Percentiles rank a stretch among this genome's conserved stretches.
Conservation (phyloP, 208 protist genomes). For the Leishmania guyanensis region DNA sequence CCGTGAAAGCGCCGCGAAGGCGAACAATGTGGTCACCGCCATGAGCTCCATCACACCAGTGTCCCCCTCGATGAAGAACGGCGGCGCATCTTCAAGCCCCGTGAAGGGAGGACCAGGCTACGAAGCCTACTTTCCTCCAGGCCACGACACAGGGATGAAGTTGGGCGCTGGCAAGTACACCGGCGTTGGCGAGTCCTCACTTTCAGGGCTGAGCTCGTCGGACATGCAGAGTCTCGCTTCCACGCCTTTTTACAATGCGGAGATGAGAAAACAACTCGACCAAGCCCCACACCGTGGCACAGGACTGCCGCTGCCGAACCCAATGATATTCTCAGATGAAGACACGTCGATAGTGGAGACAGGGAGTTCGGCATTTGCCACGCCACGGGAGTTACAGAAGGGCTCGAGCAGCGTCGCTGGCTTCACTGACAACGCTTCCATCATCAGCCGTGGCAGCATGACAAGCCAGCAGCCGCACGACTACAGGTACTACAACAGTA, state of each 20-base stretch:
- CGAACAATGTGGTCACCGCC: not conserved
- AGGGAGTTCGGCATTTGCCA: slow-evolving; percentile 26
- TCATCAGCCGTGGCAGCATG: slow-evolving; percentile 30
- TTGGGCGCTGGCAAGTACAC: slow-evolving; percentile 27
- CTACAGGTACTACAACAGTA: slow-evolving; percentile 35
- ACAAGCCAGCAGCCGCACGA: slow-evolving; percentile 24
- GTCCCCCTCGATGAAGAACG: not conserved
- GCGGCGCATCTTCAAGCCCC: not conserved
- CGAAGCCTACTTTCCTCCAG: slow-evolving; percentile 22
- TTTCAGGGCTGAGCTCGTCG: not conserved
- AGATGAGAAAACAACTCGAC: too few species aligned
- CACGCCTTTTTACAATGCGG: not conserved
- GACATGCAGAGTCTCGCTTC: slow-evolving; percentile 26
- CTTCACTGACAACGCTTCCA: slow-evolving; percentile 12
- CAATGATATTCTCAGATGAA: slow-evolving; percentile 21
- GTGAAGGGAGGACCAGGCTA: not conserved
- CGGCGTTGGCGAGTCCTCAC: slow-evolving; percentile 12
- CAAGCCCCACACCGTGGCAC: not conserved
- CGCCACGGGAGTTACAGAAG: slow-evolving; percentile 20
- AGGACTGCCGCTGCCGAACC: not conserved
- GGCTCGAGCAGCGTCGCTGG: slow-evolving; percentile 5
- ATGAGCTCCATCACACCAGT: not conserved
- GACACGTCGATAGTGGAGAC: slow-evolving; percentile 20
- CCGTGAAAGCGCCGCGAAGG: not conserved
- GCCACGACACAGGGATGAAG: slow-evolving; percentile 26